phyloP scores from a whole-genome alignment of 306 rosid genomes.

The Rosa persica region DNA sequence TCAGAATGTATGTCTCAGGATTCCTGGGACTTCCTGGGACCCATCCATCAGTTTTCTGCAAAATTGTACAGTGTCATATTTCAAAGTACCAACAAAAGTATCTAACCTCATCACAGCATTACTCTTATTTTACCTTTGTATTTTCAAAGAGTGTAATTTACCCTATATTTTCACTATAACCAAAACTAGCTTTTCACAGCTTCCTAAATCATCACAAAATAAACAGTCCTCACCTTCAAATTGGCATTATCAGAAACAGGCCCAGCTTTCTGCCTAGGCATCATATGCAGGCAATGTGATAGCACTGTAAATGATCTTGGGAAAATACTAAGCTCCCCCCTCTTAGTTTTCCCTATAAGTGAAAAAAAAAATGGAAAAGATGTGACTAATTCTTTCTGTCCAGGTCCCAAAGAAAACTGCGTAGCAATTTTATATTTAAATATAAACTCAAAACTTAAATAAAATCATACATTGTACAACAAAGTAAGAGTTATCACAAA shows the following conservation, averaged over 20 bases:
- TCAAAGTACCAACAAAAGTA: no score
- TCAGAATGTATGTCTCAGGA: conserved; percentile 71
- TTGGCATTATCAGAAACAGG: conserved; percentile 55
- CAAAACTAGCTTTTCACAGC: background rate
- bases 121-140: background rate
- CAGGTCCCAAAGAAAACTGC: background rate
- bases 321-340: conserved; percentile 85
- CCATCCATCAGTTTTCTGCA: conserved; percentile 60
- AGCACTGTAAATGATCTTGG: conserved; percentile 60
- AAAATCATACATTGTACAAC: background rate
- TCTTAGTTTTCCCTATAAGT: conserved; percentile 76
- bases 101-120: background rate
- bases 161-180: background rate
- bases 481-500: conserved; percentile 17
- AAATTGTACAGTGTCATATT: conserved; percentile 1
- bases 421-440: background rate
- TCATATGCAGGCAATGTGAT: conserved; percentile 83
- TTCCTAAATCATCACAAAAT: background rate
- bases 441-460: no score
- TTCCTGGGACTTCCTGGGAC: conserved; percentile 77
- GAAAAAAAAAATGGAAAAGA: background rate
- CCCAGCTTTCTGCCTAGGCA: conserved; percentile 75
- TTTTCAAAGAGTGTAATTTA: background rate
- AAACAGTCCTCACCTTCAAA: conserved; percentile 46
- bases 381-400: no score